A percentile compares a stretch with the other conserved stretches of the same genome.
Evolutionary conservation across 306 rosid genomes (phyloP).

Genomic region (Pueraria montana): DNA sequence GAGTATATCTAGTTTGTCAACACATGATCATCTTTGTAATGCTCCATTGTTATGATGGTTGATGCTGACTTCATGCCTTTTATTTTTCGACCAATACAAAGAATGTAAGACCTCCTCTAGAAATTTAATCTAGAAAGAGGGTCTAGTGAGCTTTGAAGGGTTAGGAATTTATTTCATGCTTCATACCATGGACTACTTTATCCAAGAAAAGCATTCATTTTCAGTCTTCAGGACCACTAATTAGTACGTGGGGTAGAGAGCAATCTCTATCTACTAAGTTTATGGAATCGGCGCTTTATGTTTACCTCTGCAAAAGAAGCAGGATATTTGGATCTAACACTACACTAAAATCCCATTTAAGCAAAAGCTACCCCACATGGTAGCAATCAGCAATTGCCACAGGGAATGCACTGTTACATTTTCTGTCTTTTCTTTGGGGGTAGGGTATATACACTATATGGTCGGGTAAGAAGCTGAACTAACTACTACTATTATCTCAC

Average conservation of each 20-base stretch:
- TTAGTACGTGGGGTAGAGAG: constrained; percentile 43
- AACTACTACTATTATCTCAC: neutral
- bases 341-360: constrained; percentile 23
- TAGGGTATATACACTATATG: constrained; percentile 36
- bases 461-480: constrained; percentile 17
- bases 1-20: constrained; percentile 58
- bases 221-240: constrained; percentile 52
- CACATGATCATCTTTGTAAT: constrained; percentile 49
- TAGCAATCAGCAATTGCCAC: constrained; percentile 39
- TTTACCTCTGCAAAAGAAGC: constrained; percentile 43
- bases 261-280: constrained; percentile 48
- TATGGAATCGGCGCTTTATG: constrained; percentile 50
- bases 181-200: constrained; percentile 22
- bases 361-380: constrained; percentile 52
- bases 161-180: constrained; percentile 39
- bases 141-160: constrained; percentile 10
- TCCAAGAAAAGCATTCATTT: constrained; percentile 34
- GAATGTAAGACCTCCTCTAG: constrained; percentile 24
- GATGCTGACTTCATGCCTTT: constrained; percentile 47
- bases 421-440: constrained; percentile 47
- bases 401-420: constrained; percentile 39
- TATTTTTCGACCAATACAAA: constrained; percentile 46
- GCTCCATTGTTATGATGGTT: constrained; percentile 52
- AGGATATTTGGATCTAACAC: constrained; percentile 36
- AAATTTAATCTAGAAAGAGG: constrained; percentile 39